Evolutionary conservation across 2,329 filamentous ascomycete genomes (phyloP).

Genomic region (Xylariaceae sp.): DNA sequence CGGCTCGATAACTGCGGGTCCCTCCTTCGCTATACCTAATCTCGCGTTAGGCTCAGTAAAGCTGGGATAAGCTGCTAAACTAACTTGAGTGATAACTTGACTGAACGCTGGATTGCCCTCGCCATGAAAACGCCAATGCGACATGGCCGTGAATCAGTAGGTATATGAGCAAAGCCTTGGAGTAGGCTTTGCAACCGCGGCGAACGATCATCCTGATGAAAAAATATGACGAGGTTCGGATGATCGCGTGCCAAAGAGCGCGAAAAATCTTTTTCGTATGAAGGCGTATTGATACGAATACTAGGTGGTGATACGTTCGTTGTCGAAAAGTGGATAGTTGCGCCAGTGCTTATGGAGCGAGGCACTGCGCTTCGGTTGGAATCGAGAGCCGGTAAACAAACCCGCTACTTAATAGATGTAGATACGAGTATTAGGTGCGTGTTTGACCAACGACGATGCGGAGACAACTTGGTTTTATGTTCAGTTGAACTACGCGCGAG

Average conservation of each 20-base stretch:
- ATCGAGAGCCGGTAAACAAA: background rate
- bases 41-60: constrained; percentile 5
- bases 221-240: background rate
- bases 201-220: constrained; percentile 1
- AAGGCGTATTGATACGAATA: background rate
- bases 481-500: background rate
- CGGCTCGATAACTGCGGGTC: background rate
- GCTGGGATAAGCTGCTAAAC: background rate
- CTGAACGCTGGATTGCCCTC: constrained; percentile 1
- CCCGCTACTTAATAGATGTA: background rate
- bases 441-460: background rate
- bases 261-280: background rate
- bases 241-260: background rate
- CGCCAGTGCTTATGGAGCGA: background rate
- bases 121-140: constrained; percentile 22
- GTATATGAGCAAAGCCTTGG: constrained; percentile 11
- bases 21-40: constrained; percentile 5
- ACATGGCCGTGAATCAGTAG: constrained; percentile 10
- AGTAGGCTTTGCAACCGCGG: constrained; percentile 2
- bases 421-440: background rate
- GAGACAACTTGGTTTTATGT: background rate
- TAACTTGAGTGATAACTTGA: constrained; percentile 18
- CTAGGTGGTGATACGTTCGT: background rate
- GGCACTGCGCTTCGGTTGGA: background rate
- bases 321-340: background rate